Percentiles rank a stretch among this genome's conserved stretches.
Evolutionary conservation across 2,329 filamentous ascomycete genomes (phyloP).

Genomic region (Penicillium glabrum): DNA sequence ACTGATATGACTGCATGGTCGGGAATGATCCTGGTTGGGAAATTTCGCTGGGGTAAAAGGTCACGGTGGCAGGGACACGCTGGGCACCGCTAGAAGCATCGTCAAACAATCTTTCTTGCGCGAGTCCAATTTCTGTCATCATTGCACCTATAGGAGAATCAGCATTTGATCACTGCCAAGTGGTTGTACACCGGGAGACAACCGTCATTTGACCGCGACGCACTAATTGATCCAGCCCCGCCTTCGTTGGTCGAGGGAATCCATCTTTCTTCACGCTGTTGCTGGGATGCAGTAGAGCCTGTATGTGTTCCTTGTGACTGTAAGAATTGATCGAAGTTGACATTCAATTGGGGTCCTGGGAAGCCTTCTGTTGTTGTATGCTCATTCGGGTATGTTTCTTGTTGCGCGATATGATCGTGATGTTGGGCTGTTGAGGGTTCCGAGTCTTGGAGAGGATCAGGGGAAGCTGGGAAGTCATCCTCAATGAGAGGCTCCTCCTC

Average conservation of each 20-base stretch:
- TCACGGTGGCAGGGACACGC: conserved; percentile 13
- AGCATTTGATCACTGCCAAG: not conserved
- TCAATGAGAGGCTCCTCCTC: conserved; percentile 40
- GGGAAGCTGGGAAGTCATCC: conserved; percentile 21
- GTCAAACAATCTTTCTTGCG: conserved; percentile 33
- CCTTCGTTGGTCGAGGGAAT: conserved; percentile 26
- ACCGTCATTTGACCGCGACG: conserved; percentile 7
- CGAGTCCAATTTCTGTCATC: conserved; percentile 36
- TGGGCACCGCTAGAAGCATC: conserved; percentile 19
- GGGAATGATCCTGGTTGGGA: conserved; percentile 18
- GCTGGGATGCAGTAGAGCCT: conserved; percentile 31
- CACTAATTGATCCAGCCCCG: conserved; percentile 33
- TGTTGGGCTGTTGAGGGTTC: conserved; percentile 13
- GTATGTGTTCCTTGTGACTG: conserved; percentile 28
- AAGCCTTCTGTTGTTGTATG: conserved; percentile 2
- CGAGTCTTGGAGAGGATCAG: conserved; percentile 19
- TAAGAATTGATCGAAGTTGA: conserved; percentile 42
- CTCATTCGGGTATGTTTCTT: conserved; percentile 12
- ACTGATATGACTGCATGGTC: conserved; percentile 5
- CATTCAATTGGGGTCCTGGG: conserved; percentile 22
- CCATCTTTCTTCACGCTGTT: conserved; percentile 36
- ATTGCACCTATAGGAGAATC: conserved; percentile 24
- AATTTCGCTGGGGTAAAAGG: conserved; percentile 14
- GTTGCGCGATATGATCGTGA: conserved; percentile 9
- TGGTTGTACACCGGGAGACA: not conserved